phyloP scores from a whole-genome alignment of 2,329 filamentous ascomycete genomes.

The Zalaria obscura region DNA sequence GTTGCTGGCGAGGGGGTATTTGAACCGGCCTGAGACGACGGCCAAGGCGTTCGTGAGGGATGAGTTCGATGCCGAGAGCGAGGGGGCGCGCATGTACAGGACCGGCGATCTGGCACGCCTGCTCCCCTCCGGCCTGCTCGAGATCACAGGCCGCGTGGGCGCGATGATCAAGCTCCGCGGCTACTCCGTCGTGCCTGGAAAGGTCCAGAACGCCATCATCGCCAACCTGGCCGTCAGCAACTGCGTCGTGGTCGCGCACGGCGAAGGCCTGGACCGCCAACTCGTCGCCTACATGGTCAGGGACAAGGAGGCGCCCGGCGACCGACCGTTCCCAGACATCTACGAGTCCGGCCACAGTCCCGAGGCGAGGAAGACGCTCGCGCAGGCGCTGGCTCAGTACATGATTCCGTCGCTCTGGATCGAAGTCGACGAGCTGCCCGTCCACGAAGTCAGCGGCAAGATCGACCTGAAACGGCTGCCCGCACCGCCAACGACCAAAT shows the following conservation, averaged over 20 bases:
- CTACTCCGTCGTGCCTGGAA: constrained; percentile 64
- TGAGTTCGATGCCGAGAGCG: constrained; percentile 40
- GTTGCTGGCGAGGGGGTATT: constrained; percentile 60
- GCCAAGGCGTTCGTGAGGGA: constrained; percentile 56
- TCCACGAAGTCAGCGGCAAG: constrained; percentile 67
- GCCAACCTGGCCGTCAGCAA: constrained; percentile 55
- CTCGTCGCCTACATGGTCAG: constrained; percentile 63
- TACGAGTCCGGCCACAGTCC: constrained; percentile 60
- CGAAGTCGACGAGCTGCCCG: constrained; percentile 55
- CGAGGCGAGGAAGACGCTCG: constrained; percentile 48
- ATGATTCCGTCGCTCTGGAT: constrained; percentile 76
- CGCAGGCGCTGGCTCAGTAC: constrained; percentile 59
- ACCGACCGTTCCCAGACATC: constrained; percentile 49
- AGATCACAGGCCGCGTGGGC: constrained; percentile 63
- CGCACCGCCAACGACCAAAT: constrained; percentile 39
- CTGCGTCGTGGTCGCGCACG: constrained; percentile 59
- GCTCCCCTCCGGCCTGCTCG: constrained; percentile 52
- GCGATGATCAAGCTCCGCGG: constrained; percentile 72
- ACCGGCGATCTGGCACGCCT: constrained; percentile 59
- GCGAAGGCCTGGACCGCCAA: constrained; percentile 61
- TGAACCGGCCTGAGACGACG: constrained; percentile 67
- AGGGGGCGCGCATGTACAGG: constrained; percentile 56
- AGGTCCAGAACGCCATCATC: constrained; percentile 60
- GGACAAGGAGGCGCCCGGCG: constrained; percentile 44
- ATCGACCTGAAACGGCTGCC: constrained; percentile 60